Base-by-base conservation (phyloP, 208 protist genomes). In the Wallacemonas sp. region DNA sequence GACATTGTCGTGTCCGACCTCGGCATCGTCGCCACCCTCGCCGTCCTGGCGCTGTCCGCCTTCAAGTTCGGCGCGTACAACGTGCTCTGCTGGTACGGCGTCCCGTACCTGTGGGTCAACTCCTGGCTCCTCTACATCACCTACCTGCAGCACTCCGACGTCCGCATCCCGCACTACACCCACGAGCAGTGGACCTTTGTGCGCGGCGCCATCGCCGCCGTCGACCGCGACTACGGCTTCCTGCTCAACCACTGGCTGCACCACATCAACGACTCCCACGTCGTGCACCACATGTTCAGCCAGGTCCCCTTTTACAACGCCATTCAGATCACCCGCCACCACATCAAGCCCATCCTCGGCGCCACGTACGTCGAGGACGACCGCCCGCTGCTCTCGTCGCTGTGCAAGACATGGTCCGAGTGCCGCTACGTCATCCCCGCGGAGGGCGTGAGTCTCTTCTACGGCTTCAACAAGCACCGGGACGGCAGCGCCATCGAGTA, bases 241-340 rank as follows among this genome's bases (percentile, higher is more conserved):
- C 23, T 87, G 1, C 29, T 98, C n/a, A 95, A 98, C 79, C 42
- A 22, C 22, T 86, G 85, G 82, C 73, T 92, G 22, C 96, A 98
- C 79, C 91, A 98, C 86, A 98, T 98, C 74, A 87, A 89, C 57
- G 86, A 95, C 74, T 97, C 95, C 2, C 96, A 98, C 77, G 94
- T 98, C 14, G 75, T 89, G 0, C 96, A 98, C 73, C 96, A 98
- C 79, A 77, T 98, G 59, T 98, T 97, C 76, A 97, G 89, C 54
- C 78, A 95, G 63, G 86, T 98, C 79, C 96, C 96, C 11, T 93
- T 94, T 74, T 98, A 98, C 79, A 67, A 97, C 69, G 96, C 96
- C 29, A 87, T 97, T 59, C 61, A 77, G 39, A 89, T 96, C 8
- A 97, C 92, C 20, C 74, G 78, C 28, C 71, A 86, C 52, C 68